These are phyloP conservation scores for Penicillium dipodomyicola DNA, from an alignment of 495 filamentous ascomycete genomes.

Conservation along the genomic window DNA sequence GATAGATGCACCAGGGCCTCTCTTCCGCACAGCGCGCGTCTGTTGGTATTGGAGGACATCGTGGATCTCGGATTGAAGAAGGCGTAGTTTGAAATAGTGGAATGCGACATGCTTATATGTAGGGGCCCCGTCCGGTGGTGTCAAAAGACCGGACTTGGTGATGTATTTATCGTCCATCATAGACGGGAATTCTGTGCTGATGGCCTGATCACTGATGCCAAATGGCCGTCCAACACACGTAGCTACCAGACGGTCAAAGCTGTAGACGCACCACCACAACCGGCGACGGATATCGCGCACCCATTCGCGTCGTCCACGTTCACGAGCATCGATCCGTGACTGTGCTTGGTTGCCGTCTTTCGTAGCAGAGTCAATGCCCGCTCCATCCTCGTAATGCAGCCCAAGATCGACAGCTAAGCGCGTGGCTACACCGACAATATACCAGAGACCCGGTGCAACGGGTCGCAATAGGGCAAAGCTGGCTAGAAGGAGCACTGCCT, in stretches of 20 bases:
- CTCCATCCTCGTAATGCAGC: constrained; percentile 87
- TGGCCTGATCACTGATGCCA: constrained; percentile 87
- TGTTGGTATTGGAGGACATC: constrained; percentile 92
- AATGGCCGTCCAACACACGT: constrained; percentile 92
- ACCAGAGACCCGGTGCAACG: constrained; percentile 92
- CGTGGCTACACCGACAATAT: constrained; percentile 91
- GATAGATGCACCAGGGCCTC: constrained; percentile 56
- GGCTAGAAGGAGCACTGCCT: constrained; percentile 85
- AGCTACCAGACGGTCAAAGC: constrained; percentile 85
- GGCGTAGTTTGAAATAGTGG: constrained; percentile 88
- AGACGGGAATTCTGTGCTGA: constrained; percentile 92
- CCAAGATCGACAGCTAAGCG: constrained; percentile 88
- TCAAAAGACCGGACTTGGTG: constrained; percentile 72
- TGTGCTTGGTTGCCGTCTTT: constrained; percentile 38
- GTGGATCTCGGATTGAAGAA: constrained; percentile 92
- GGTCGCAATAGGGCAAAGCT: constrained; percentile 88
- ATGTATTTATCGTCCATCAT: constrained; percentile 85
- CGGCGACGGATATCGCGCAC: constrained; percentile 81
- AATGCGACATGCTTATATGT: constrained; percentile 87
- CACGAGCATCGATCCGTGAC: constrained; percentile 47
- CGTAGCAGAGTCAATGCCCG: constrained; percentile 55
- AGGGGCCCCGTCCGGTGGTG: constrained; percentile 52
- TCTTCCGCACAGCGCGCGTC: constrained; percentile 48
- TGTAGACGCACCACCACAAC: constrained; percentile 96
- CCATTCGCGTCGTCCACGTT: constrained; percentile 80